phyloP scores from a whole-genome alignment of 2,329 filamentous ascomycete genomes.

The Gnomoniopsis smithogilvyi region DNA sequence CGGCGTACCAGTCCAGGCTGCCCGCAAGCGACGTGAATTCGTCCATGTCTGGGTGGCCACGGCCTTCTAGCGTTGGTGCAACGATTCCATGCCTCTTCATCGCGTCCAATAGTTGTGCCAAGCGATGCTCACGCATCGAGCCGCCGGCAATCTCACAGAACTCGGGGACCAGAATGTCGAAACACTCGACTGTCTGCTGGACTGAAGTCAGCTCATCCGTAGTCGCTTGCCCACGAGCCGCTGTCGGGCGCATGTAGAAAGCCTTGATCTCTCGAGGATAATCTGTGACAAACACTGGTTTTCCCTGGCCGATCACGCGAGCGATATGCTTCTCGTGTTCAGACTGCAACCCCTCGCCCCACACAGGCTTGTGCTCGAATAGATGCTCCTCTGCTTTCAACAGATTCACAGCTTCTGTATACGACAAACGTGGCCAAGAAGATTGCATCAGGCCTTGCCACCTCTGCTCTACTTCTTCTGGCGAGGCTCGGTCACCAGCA shows the following conservation, averaged over 20 bases:
- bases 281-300: slow-evolving; percentile 86
- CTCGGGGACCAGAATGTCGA: slow-evolving; percentile 83
- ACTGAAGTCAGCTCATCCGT: neutral
- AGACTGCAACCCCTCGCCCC: slow-evolving; percentile 74
- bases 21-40: slow-evolving; percentile 3
- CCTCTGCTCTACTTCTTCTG: slow-evolving; percentile 57
- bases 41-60: slow-evolving; percentile 19
- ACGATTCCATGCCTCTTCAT: slow-evolving; percentile 69
- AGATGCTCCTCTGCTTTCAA: slow-evolving; percentile 58
- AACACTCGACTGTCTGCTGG: slow-evolving; percentile 71
- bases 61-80: slow-evolving; percentile 23
- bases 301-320: slow-evolving; percentile 43
- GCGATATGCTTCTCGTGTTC: slow-evolving; percentile 93
- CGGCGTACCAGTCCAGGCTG: slow-evolving; percentile 76
- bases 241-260: slow-evolving; percentile 60
- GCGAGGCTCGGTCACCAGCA: slow-evolving; percentile 37
- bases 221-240: neutral
- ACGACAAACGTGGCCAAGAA: slow-evolving; percentile 79
- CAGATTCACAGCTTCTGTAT: slow-evolving; percentile 69
- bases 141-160: slow-evolving; percentile 85
- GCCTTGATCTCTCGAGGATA: slow-evolving; percentile 86
- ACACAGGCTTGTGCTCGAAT: slow-evolving; percentile 68
- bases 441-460: slow-evolving; percentile 65
- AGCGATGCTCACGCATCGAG: slow-evolving; percentile 81
- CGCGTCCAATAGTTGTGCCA: slow-evolving; percentile 61